Evolutionary conservation across 306 rosid genomes (phyloP), one percentile per base, ranked within the genome.

Genomic region (Lagenaria siceraria): DNA sequence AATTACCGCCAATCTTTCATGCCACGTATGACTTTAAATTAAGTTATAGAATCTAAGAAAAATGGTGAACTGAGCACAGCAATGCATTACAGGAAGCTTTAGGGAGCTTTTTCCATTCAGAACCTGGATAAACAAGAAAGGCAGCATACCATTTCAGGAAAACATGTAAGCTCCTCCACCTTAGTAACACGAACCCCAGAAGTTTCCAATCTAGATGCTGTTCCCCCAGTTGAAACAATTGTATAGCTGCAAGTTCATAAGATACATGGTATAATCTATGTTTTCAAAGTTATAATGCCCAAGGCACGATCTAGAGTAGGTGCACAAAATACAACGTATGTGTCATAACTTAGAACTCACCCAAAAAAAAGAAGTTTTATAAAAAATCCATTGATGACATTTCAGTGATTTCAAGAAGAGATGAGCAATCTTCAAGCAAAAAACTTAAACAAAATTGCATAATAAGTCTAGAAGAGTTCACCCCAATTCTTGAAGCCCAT

Each of bases 181-280:
- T 89, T 92, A 29, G 96, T 92, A 65, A 95, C 97, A 75, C 87
- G 74, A 49, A 95, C 90, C 76, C 98, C 97, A 76, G 89, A 88
- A 78, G 81, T 82, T 86, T 89, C 97, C 85, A 95, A 83, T 61
- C 97, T 78, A 78, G 96, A 70, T 46, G 97, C 95, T 21, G 98
- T 92, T 87, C 98, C 98, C 54, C 98, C 98, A 27, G 98, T 95
- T 40, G 97, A 95, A 84, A 95, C 97, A 88, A 95, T 90, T 46
- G 88, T 82, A 74, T 86, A 95, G 10, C 98, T 95, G 79, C 79
- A 70, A 61, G 78, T 65, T 69, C 8, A 46, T 18, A 61, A 51
- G 56, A 51, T 29, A 49, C 17, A n/a, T 14, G 18, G 40, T 6
- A 8, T 71, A 55, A 71, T 25, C 8, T 8, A 38, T 5, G 10